Percentiles rank a stretch among this genome's conserved stretches.
phyloP scores from a whole-genome alignment of 2,329 filamentous ascomycete species.

The Aspergillus tanneri region DNA sequence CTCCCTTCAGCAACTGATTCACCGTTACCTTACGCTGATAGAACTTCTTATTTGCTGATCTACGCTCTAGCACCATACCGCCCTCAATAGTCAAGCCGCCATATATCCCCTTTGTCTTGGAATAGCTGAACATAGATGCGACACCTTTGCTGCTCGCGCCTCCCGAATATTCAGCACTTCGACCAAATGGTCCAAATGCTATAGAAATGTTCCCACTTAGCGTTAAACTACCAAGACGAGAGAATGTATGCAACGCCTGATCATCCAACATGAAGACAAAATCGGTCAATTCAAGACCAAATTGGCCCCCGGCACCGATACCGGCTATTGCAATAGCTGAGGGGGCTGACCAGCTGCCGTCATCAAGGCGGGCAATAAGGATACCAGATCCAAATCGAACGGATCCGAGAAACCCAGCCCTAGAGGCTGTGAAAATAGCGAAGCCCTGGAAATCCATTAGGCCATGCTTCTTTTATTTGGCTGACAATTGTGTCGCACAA shows the following conservation, averaged over 20 bases:
- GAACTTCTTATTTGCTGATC: constrained; percentile 91
- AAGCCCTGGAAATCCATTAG: constrained; percentile 37
- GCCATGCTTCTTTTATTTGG: neutral
- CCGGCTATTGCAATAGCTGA: constrained; percentile 47
- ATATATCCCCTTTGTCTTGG: constrained; percentile 93
- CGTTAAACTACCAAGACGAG: constrained; percentile 82
- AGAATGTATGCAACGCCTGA: constrained; percentile 82
- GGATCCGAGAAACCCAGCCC: constrained; percentile 48
- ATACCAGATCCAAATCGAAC: constrained; percentile 49
- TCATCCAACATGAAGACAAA: constrained; percentile 99
- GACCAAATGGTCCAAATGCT: constrained; percentile 84
- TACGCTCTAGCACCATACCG: constrained; percentile 82
- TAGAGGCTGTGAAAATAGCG: constrained; percentile 47
- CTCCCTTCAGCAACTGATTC: constrained; percentile 73
- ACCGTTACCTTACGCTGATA: constrained; percentile 81
- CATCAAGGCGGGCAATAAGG: constrained; percentile 46
- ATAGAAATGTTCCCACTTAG: constrained; percentile 92
- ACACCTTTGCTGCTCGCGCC: constrained; percentile 82
- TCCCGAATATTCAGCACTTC: constrained; percentile 90
- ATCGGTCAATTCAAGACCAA: constrained; percentile 50
- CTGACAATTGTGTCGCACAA: no score
- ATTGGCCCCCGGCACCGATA: constrained; percentile 46
- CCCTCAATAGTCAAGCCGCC: constrained; percentile 91
- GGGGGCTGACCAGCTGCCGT: constrained; percentile 49
- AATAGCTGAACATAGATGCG: constrained; percentile 89